These are phyloP conservation scores for Gautieria morchelliformis DNA, from an alignment of 768 basidiomycete species.

Conservation along the genomic window DNA sequence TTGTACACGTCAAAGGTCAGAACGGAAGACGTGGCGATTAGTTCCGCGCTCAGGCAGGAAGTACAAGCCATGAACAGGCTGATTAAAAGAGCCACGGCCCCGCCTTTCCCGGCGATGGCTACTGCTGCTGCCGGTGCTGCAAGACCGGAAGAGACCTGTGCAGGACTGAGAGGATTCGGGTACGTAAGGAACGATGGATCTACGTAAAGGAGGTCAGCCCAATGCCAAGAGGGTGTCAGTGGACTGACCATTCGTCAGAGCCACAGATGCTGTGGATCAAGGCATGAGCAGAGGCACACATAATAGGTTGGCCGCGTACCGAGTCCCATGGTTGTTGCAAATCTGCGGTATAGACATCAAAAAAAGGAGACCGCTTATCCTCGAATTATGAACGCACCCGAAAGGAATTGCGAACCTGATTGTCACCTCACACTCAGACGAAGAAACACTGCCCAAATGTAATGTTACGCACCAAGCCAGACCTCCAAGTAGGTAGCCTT, in stretches of 20 bases:
- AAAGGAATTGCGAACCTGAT: slow-evolving; percentile 30
- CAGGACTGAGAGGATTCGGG: neutral
- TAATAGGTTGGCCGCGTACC: slow-evolving; percentile 18
- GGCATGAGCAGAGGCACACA: neutral
- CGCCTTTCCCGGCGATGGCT: slow-evolving; percentile 26
- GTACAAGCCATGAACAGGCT: slow-evolving; percentile 30
- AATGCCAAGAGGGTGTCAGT: neutral
- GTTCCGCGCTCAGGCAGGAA: slow-evolving; percentile 25
- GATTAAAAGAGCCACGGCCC: slow-evolving; percentile 26
- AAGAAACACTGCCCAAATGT: neutral
- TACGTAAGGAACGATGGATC: slow-evolving; percentile 15
- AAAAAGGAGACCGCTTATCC: neutral
- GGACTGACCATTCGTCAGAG: neutral
- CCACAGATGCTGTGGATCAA: neutral
- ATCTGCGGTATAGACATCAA: slow-evolving; percentile 10
- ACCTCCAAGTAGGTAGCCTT: slow-evolving; percentile 30
- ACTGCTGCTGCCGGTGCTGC: slow-evolving; percentile 25
- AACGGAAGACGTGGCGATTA: slow-evolving; percentile 28
- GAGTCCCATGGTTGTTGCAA: slow-evolving; percentile 34
- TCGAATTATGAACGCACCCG: slow-evolving; percentile 7
- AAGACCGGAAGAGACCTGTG: slow-evolving; percentile 21
- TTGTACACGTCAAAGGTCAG: slow-evolving; percentile 28
- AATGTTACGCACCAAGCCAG: slow-evolving; percentile 21
- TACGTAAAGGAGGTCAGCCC: neutral
- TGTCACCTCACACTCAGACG: neutral